phyloP scores from a whole-genome alignment of 176 grass and related monocot species.

The Pontederia crassipes region DNA sequence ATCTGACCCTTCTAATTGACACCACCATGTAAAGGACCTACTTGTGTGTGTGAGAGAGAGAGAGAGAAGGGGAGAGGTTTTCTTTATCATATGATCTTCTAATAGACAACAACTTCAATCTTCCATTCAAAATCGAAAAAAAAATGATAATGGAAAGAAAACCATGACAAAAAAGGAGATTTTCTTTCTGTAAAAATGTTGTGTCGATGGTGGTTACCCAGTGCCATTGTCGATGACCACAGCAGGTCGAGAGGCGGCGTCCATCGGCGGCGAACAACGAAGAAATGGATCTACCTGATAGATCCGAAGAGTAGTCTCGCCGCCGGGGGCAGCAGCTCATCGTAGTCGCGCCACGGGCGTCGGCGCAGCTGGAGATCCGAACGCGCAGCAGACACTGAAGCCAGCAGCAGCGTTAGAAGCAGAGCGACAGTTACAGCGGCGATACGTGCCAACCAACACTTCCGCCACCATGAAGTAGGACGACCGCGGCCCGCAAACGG shows the following conservation, averaged over 20 bases:
- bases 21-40: too few relatives aligned
- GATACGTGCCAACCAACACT: neutral
- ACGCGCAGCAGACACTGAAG: neutral
- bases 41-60: too few relatives aligned
- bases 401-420: neutral
- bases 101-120: too few relatives aligned
- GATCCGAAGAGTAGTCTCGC: slow-evolving; percentile 1
- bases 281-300: slow-evolving; percentile 1
- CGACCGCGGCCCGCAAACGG: neutral
- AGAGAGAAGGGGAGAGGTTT: too few relatives aligned
- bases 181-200: too few relatives aligned
- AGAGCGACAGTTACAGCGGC: neutral
- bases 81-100: too few relatives aligned
- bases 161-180: too few relatives aligned
- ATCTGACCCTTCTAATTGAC: too few relatives aligned
- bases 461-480: neutral
- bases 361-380: neutral
- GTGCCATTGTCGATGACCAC: slow-evolving; percentile 95
- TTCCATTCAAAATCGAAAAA: too few relatives aligned
- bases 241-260: slow-evolving; percentile 64
- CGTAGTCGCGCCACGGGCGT: neutral
- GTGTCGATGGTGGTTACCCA: slow-evolving; percentile 25
- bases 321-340: slow-evolving; percentile 8
- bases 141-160: too few relatives aligned
- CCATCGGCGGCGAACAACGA: slow-evolving; percentile 28